Base-by-base conservation (phyloP, 768 basidiomycete genomes). In the Mycena alexandri region DNA sequence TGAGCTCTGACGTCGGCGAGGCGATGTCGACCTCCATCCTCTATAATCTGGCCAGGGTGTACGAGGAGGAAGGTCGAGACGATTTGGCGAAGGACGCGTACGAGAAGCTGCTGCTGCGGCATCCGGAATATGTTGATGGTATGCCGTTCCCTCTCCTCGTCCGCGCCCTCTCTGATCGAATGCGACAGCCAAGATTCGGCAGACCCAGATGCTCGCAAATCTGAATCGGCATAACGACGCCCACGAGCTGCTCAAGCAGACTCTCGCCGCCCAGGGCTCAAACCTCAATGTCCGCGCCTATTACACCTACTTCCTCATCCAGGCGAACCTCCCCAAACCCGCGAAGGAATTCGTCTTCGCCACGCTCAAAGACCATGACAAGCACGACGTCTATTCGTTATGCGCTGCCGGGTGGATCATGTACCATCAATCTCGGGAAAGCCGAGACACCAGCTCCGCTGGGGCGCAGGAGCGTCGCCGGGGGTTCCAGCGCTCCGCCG, bases 71-170 rank as follows among this genome's bases (percentile, higher is more conserved):
- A 59, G 92, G 92, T 1, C 90, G 94, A 41, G 84, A 85, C 6
- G 83, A 79, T 2, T 84, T 90, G 67, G 96, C 97, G 2, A 90
- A 85, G 69, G 93, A 92, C 71, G 95, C 94, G 2, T 99, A 96
- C 73, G 88, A 91, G 53, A 95, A 95, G 78, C 83, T 99, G 11
- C 79, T 98, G 41, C 81, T 88, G n/a, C 85, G 92, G 59, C 97
- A 99, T 83, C 95, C 96, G 1, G 98, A 99, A 79, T 98, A 97
- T 75, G 87, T 96, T 24, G 97, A 98, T 75, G 97, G 96, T 97
- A 71, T 52, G 92, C 82, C 38, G 14, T n/a, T 59, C 55, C 42
- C 36, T n/a, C 44, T 9, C 22, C 9, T 33, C 47, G 42, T 41
- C 60, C 46, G 16, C 25, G 38, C 21, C 43, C 54, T 11, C 22